These are phyloP conservation scores for Quillaja saponaria DNA, from an alignment of 306 rosid genomes.

Conservation along the genomic window DNA sequence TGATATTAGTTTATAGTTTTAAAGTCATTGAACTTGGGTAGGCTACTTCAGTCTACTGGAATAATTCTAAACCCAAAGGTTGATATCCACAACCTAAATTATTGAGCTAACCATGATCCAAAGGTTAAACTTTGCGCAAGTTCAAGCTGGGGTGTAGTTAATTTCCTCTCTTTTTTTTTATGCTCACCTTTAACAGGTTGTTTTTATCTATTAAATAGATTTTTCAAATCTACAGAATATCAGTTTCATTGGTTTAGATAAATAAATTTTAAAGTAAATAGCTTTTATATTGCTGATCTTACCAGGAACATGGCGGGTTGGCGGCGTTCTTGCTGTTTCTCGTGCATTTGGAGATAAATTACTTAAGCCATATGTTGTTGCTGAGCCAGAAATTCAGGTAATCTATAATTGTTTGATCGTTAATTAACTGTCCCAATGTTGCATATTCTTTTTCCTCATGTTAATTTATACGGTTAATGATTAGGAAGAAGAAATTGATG, in stretches of 20 bases:
- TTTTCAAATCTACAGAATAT: not conserved
- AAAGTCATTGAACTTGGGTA: not conserved
- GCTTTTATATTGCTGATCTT: constrained; percentile 29
- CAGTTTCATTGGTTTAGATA: not conserved
- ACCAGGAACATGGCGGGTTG: constrained; percentile 90
- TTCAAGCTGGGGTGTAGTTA: not conserved
- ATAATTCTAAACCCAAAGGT: not conserved
- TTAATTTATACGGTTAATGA: constrained; percentile 16
- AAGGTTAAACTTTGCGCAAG: no score
- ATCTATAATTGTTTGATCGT: constrained; percentile 17
- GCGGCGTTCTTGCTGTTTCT: constrained; percentile 93
- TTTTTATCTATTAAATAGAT: not conserved
- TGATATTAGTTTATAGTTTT: not conserved
- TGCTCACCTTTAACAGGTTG: not conserved
- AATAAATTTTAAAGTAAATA: no score
- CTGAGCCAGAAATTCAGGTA: constrained; percentile 94
- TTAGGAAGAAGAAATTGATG: constrained; percentile 80
- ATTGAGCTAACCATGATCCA: no score
- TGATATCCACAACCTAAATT: not conserved
- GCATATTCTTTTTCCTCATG: constrained; percentile 23
- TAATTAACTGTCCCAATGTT: constrained; percentile 21
- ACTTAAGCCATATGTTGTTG: constrained; percentile 80
- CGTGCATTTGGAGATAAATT: constrained; percentile 92
- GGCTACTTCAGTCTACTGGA: no score
- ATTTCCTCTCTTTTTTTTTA: not conserved